phyloP scores from a whole-genome alignment of 306 rosid genomes.

The Ochetophila trinervis region DNA sequence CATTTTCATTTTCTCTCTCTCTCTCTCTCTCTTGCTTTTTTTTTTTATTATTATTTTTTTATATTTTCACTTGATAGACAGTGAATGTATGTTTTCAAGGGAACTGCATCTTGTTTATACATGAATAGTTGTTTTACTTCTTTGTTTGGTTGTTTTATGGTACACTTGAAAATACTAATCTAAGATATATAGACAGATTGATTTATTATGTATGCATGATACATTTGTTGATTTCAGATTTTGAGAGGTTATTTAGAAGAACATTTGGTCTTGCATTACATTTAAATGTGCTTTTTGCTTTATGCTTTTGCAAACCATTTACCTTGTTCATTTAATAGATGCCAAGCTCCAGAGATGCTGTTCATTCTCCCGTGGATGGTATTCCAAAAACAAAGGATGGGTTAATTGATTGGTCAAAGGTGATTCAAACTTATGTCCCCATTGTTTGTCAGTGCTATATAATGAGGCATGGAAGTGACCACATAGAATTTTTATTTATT shows the following conservation, averaged over 20 bases:
- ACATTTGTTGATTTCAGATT: background rate
- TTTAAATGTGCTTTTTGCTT: slow-evolving; percentile 3
- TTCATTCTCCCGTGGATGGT: slow-evolving; percentile 59
- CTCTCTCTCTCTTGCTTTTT: too few species aligned
- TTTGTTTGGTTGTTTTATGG: too few species aligned
- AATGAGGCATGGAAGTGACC: background rate
- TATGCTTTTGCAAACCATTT: background rate
- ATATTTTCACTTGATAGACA: too few species aligned
- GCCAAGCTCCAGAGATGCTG: slow-evolving; percentile 66
- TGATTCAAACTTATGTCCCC: slow-evolving; percentile 39
- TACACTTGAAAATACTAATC: too few species aligned
- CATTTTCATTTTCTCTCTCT: too few species aligned
- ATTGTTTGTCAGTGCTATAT: background rate
- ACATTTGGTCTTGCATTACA: background rate
- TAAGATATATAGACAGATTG: too few species aligned
- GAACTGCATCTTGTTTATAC: too few species aligned
- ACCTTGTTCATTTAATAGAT: slow-evolving; percentile 49
- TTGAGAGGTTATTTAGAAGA: background rate
- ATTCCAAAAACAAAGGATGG: slow-evolving; percentile 71
- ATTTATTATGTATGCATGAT: background rate
- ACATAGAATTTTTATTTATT: background rate
- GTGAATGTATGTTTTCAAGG: too few species aligned
- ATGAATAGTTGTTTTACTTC: too few species aligned
- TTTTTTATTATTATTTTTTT: too few species aligned
- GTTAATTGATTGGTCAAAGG: slow-evolving; percentile 88